Conservation (phyloP, 805 yeast genomes). For the Blastobotrys attinorum region DNA sequence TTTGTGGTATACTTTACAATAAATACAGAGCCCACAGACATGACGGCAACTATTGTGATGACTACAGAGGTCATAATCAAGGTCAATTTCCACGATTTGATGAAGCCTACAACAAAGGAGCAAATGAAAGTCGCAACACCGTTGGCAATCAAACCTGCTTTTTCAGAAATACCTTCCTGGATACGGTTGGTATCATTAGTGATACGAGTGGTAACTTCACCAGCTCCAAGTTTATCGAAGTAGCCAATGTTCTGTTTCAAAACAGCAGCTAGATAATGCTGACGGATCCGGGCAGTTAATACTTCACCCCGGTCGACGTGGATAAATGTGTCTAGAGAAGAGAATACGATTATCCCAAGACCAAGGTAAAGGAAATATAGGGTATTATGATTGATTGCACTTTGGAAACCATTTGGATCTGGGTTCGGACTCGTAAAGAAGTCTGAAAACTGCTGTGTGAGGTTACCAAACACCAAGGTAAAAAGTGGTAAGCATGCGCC, state of each 20-base stretch:
- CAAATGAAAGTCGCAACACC: conserved; percentile 34
- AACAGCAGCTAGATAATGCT: conserved; percentile 29
- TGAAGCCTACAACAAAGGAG: conserved; percentile 31
- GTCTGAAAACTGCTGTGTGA: conserved; percentile 31
- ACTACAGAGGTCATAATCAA: conserved; percentile 30
- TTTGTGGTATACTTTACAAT: conserved; percentile 24
- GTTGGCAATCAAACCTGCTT: conserved; percentile 32
- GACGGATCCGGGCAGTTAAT: conserved; percentile 33
- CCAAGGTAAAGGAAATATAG: conserved; percentile 35
- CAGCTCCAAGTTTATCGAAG: conserved; percentile 36
- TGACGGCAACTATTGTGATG: conserved; percentile 24
- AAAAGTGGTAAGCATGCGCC: conserved; percentile 37
- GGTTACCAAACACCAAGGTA: conserved; percentile 34
- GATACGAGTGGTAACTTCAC: conserved; percentile 36
- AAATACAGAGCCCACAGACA: conserved; percentile 25
- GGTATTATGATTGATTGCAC: conserved; percentile 28
- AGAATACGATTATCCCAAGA: conserved; percentile 28
- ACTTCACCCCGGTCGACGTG: conserved; percentile 35
- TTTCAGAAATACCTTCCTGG: conserved; percentile 37
- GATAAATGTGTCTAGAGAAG: conserved; percentile 29
- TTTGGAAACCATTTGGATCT: conserved; percentile 26
- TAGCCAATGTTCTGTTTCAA: conserved; percentile 35
- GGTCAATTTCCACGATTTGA: conserved; percentile 31
- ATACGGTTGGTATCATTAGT: conserved; percentile 34
- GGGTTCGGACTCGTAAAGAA: conserved; percentile 23